Evolutionary conservation across 192 early-diverging fungal species (phyloP).

Genomic region (Coemansia sp.): DNA sequence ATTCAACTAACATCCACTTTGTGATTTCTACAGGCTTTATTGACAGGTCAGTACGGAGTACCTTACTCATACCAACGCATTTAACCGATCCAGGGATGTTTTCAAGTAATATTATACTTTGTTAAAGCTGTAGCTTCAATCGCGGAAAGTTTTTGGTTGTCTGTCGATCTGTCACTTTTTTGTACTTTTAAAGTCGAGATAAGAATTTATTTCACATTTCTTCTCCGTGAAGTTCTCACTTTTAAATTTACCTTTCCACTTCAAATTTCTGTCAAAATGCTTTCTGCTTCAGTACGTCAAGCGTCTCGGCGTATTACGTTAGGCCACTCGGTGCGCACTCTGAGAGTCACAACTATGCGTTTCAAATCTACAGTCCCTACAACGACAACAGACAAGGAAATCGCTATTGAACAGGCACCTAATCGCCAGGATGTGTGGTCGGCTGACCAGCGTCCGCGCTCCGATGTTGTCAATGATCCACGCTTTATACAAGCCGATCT

Average conservation of each 20-base stretch:
- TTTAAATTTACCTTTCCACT: neutral
- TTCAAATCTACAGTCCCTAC: conserved; percentile 43
- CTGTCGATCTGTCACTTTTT: no score
- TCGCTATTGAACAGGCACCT: conserved; percentile 61
- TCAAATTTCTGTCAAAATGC: conserved; percentile 9
- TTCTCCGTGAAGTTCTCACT: neutral
- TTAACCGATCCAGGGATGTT: no score
- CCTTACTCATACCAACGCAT: no score
- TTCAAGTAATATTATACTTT: no score
- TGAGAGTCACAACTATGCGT: conserved; percentile 13
- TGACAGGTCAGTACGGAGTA: no score
- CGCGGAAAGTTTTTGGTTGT: no score
- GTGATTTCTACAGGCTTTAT: no score
- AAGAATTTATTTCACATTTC: neutral
- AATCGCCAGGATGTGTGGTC: conserved; percentile 80
- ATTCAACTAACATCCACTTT: no score
- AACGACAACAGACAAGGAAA: conserved; percentile 17
- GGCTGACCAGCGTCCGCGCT: conserved; percentile 67
- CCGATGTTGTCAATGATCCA: conserved; percentile 67
- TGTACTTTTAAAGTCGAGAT: no score
- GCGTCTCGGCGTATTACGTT: conserved; percentile 22
- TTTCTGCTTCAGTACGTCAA: conserved; percentile 22
- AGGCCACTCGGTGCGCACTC: neutral
- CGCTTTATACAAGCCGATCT: conserved; percentile 86
- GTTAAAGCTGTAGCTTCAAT: no score